Evolutionary conservation across 1,139 yeast species (phyloP).

Genomic region (Protomyces gravidus): DNA sequence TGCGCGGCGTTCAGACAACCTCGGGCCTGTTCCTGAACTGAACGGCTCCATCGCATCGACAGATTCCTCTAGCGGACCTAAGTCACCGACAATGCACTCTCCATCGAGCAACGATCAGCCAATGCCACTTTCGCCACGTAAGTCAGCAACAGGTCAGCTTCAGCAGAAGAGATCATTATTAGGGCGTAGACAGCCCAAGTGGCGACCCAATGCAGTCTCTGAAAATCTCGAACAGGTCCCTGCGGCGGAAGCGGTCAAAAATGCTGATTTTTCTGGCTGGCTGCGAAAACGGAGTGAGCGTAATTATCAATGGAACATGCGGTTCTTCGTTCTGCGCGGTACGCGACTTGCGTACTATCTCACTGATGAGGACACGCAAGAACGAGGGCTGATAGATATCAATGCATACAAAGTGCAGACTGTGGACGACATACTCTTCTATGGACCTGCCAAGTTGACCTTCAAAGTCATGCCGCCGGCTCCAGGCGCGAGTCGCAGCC

Average conservation of each 20-base stretch:
- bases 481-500: constrained; percentile 80
- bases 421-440: constrained; percentile 86
- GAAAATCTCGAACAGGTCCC: constrained; percentile 79
- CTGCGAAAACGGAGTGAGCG: constrained; percentile 88
- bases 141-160: not conserved
- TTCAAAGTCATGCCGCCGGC: constrained; percentile 95
- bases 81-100: not conserved
- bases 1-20: constrained; percentile 5
- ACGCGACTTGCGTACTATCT: constrained; percentile 86
- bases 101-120: constrained; percentile 3
- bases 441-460: constrained; percentile 88
- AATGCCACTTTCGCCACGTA: constrained; percentile 4
- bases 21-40: constrained; percentile 21
- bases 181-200: constrained; percentile 24
- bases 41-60: constrained; percentile 16
- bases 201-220: constrained; percentile 61
- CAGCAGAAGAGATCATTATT: constrained; percentile 5
- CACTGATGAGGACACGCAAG: constrained; percentile 72
- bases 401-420: constrained; percentile 88
- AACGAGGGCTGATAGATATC: constrained; percentile 89
- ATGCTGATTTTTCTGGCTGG: constrained; percentile 86
- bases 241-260: constrained; percentile 71
- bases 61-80: constrained; percentile 2
- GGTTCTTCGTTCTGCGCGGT: constrained; percentile 86
- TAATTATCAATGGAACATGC: constrained; percentile 83